Evolutionary conservation across 176 grass and related monocot genomes (phyloP), one percentile per base, ranked within the genome.

Genomic region (Eleusine indica): DNA sequence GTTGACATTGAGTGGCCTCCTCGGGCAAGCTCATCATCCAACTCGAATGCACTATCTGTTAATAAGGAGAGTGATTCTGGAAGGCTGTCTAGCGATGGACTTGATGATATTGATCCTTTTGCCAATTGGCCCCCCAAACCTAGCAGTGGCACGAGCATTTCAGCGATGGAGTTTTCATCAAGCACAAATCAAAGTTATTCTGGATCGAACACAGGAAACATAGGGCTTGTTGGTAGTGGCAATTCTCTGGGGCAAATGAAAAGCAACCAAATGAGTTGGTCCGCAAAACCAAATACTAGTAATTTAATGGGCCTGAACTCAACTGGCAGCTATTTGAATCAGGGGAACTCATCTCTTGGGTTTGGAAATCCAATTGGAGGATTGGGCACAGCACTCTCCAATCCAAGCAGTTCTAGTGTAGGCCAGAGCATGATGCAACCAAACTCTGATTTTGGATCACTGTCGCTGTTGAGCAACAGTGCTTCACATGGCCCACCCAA

Each of bases 1-100:
- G 93, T 99, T 75, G 91, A 96, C 70, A 78, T 99, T 28, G 93
- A 96, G 86, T 99, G 97, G 97, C 97, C 91, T 16, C 96, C 96
- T 84, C 75, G 75, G 89, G 72, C 52, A 76, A 94, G 73, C 49
- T 88, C 91, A 53, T 94, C 90, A 60, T 90, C 90, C 25, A 86
- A 87, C 61, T 92, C 87, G 41, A 78, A 76, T 86, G 49, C 14
- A 0, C 66, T 81, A 15, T 65, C 73, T 77, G 32, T 86, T 82
- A 94, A 73, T 70, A 86, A 89, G 49, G 76, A 93, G 74, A 86
- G 69, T 77, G 93, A 84, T 68, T 78, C 87, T 37, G 86, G 74
- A 46, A 76, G 48, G 39, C 21, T 85, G 29, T 90, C 85, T 57
- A 80, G 74, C 17, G 42, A 56, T 30, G 43, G 73, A 66, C 86